A percentile compares a stretch with the other conserved stretches of the same genome.
These are phyloP conservation scores for Sporothrix schenckii DNA, from an alignment of 2,329 filamentous ascomycete genomes.

Conservation along the genomic window DNA sequence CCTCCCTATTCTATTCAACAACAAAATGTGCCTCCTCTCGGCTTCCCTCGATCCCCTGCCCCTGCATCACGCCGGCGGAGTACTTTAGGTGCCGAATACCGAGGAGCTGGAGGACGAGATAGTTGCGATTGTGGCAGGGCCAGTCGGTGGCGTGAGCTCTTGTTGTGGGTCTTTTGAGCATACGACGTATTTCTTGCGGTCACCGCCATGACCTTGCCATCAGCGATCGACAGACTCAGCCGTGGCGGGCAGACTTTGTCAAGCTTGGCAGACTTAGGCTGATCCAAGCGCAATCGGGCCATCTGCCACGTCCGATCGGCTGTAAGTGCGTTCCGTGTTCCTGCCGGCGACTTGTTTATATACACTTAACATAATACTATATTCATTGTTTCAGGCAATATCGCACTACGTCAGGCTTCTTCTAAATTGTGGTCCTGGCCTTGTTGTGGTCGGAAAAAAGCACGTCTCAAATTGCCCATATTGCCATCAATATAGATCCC, in stretches of 20 bases:
- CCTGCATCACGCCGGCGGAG: neutral
- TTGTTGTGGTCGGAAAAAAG: neutral
- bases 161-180: neutral
- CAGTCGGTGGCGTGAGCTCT: too few relatives aligned
- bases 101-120: neutral
- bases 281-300: neutral
- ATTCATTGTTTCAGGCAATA: neutral
- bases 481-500: neutral
- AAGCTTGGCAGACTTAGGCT: neutral
- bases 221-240: neutral
- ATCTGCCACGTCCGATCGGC: neutral
- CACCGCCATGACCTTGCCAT: neutral
- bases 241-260: neutral
- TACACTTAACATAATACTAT: neutral
- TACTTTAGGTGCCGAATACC: neutral
- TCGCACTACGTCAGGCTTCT: too few relatives aligned
- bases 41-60: neutral
- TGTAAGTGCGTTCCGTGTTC: neutral
- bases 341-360: neutral
- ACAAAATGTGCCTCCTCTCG: neutral
- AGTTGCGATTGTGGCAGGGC: neutral
- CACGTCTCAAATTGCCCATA: neutral
- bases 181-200: too few relatives aligned
- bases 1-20: neutral
- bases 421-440: neutral